These are phyloP conservation scores for Fusarium odoratissimum DNA, from an alignment of 2,329 filamentous ascomycete species.

Conservation along the genomic window DNA sequence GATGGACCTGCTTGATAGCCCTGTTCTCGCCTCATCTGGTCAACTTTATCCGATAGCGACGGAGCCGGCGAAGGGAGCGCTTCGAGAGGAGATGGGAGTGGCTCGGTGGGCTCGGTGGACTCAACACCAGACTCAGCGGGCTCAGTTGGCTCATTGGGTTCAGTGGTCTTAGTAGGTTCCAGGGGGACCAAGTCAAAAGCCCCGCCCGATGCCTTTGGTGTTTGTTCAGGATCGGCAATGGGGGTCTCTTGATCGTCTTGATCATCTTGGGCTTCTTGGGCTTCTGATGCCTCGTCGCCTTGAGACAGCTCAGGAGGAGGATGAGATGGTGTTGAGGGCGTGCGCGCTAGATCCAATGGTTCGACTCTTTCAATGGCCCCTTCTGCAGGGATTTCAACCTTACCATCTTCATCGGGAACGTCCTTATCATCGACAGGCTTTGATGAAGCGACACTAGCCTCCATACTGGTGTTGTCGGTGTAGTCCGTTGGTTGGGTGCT, in stretches of 20 bases:
- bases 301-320: slow-evolving; percentile 17
- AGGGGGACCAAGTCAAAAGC: slow-evolving; percentile 16
- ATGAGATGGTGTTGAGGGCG: slow-evolving; percentile 45
- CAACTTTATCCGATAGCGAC: slow-evolving; percentile 59
- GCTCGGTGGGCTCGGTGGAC: slow-evolving; percentile 17
- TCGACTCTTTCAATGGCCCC: slow-evolving; percentile 60
- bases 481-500: slow-evolving; percentile 57
- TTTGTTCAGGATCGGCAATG: slow-evolving; percentile 33
- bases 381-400: slow-evolving; percentile 48
- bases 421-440: slow-evolving; percentile 42
- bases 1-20: slow-evolving; percentile 46
- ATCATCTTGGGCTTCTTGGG: not conserved
- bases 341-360: slow-evolving; percentile 61
- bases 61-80: slow-evolving; percentile 18
- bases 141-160: not conserved
- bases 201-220: slow-evolving; percentile 37
- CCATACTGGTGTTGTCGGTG: slow-evolving; percentile 50
- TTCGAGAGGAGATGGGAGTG: slow-evolving; percentile 31
- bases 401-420: slow-evolving; percentile 45
- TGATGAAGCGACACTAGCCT: slow-evolving; percentile 46
- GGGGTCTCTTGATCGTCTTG: slow-evolving; percentile 17
- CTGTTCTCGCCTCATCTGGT: slow-evolving; percentile 65
- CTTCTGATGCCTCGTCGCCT: slow-evolving; percentile 7
- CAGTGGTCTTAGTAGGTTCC: not conserved
- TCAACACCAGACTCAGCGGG: not conserved